Conservation (phyloP, 2,329 filamentous ascomycete genomes). For the Fusarium udum region DNA sequence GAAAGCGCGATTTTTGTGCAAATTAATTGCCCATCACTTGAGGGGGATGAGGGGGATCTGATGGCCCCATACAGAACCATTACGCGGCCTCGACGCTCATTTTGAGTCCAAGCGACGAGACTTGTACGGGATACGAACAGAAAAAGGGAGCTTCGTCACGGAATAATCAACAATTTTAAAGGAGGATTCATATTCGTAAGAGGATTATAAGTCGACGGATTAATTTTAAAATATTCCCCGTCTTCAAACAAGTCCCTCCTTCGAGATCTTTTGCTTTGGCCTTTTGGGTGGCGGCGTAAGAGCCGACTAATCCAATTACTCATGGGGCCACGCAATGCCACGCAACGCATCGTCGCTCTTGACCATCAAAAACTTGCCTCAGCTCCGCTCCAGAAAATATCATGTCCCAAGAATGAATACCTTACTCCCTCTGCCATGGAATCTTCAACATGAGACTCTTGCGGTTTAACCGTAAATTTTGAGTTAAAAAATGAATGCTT, state of each 20-base stretch:
- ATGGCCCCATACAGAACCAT: slow-evolving; percentile 21
- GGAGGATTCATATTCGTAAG: neutral
- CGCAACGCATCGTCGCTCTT: slow-evolving; percentile 20
- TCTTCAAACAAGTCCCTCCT: neutral
- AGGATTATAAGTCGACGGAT: neutral
- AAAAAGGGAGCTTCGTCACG: neutral
- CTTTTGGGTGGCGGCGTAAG: slow-evolving; percentile 38
- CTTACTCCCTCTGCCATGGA: neutral
- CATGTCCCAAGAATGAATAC: neutral
- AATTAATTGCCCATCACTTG: neutral
- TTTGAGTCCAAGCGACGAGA: slow-evolving; percentile 9
- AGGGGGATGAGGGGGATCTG: slow-evolving; percentile 14
- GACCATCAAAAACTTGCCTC: slow-evolving; percentile 23
- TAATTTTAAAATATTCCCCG: neutral
- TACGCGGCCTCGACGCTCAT: slow-evolving; percentile 27
- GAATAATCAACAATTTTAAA: neutral
- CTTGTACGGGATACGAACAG: slow-evolving; percentile 8
- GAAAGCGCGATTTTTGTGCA: slow-evolving; percentile 1
- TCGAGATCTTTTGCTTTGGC: neutral
- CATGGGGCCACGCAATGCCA: slow-evolving; percentile 48
- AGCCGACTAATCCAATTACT: slow-evolving; percentile 39
- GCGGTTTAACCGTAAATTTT: slow-evolving; percentile 6
- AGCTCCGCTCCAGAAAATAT: neutral
- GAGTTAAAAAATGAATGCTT: neutral
- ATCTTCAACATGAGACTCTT: slow-evolving; percentile 4